Conservation (phyloP, 2,329 filamentous ascomycete species). For the Xylaria sp. region DNA sequence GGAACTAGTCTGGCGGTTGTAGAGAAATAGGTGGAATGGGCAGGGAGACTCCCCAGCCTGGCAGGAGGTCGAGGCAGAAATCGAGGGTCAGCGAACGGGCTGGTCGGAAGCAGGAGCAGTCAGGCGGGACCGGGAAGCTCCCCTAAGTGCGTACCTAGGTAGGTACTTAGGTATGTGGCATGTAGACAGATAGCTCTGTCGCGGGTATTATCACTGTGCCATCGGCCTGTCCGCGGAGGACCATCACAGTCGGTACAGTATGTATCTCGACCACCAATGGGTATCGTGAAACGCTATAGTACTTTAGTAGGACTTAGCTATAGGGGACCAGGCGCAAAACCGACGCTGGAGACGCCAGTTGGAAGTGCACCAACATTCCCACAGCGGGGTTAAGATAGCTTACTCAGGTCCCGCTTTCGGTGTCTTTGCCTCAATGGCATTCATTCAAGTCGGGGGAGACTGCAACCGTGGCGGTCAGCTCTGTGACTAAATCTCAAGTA, state of each 20-base stretch:
- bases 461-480: too few species aligned
- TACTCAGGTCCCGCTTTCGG: slow-evolving; percentile 29
- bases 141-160: slow-evolving; percentile 1
- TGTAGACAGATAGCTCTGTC: slow-evolving; percentile 9
- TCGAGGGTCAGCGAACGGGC: slow-evolving; percentile 24
- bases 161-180: slow-evolving; percentile 5
- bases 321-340: slow-evolving; percentile 4
- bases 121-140: slow-evolving; percentile 5
- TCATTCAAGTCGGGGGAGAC: slow-evolving; percentile 1
- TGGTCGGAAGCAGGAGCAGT: slow-evolving; percentile 11
- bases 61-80: slow-evolving; percentile 23
- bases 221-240: not conserved
- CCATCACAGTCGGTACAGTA: slow-evolving; percentile 11
- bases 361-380: slow-evolving; percentile 1
- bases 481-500: not conserved
- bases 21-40: slow-evolving; percentile 23
- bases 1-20: slow-evolving; percentile 12
- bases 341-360: slow-evolving; percentile 4
- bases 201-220: slow-evolving; percentile 20
- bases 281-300: not conserved
- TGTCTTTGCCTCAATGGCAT: not conserved
- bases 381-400: slow-evolving; percentile 28
- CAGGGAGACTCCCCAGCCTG: slow-evolving; percentile 6
- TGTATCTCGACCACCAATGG: too few species aligned
- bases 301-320: slow-evolving; percentile 5